A percentile compares a stretch with the other conserved stretches of the same genome.
phyloP scores from a whole-genome alignment of 2,329 filamentous ascomycete species.

The Gliomastix tumulicola region DNA sequence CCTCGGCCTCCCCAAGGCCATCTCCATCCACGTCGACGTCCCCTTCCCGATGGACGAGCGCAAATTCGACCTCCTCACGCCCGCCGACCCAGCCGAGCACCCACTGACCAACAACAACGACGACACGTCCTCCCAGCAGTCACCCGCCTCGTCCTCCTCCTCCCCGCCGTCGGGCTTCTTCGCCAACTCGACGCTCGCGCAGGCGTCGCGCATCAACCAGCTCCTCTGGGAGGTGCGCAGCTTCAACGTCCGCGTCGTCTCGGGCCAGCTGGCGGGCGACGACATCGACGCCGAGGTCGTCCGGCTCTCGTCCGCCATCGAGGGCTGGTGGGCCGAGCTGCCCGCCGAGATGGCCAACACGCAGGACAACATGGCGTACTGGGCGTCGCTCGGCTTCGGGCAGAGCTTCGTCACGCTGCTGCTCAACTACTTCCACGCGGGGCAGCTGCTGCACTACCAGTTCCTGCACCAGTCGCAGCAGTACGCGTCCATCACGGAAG shows the following conservation, averaged over 20 bases:
- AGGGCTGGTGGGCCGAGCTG: not conserved
- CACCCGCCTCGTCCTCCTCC: too few relatives aligned
- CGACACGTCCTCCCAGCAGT: too few relatives aligned
- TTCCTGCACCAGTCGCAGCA: too few relatives aligned
- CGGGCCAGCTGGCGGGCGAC: not conserved
- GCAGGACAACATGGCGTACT: not conserved
- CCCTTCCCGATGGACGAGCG: conserved; percentile 27
- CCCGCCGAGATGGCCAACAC: not conserved
- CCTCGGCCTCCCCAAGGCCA: conserved; percentile 10
- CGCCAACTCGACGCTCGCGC: too few relatives aligned
- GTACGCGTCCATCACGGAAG: not conserved
- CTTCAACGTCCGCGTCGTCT: too few relatives aligned
- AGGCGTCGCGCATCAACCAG: too few relatives aligned
- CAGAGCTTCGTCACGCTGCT: conserved; percentile 34
- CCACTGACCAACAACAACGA: not conserved
- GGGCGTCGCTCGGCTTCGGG: conserved; percentile 23
- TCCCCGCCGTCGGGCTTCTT: too few relatives aligned
- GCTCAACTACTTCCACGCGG: conserved; percentile 37
- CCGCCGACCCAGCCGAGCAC: not conserved
- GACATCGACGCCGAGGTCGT: not conserved
- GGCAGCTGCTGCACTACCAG: conserved; percentile 36
- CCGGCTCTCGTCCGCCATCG: not conserved
- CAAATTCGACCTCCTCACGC: conserved; percentile 15
- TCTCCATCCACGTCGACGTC: conserved; percentile 6
- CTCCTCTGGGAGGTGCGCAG: too few relatives aligned